Conservation (phyloP, 1,139 yeast species). For the Protomyces macrosporus region DNA sequence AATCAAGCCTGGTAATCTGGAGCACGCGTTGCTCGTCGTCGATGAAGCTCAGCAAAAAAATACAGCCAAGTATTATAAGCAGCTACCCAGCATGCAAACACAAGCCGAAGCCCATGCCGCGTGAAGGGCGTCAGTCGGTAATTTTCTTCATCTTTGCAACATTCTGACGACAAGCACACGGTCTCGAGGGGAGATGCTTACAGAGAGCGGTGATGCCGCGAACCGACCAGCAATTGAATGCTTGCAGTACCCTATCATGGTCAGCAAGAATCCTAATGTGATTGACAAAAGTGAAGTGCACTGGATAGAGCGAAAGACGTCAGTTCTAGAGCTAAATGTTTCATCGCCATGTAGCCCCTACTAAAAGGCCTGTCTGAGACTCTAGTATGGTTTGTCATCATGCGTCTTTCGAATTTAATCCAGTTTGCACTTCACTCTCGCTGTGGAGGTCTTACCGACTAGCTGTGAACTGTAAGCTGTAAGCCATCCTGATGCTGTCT, state of each 20-base stretch:
- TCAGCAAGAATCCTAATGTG: no score
- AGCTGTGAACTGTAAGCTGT: no score
- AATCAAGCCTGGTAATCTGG: not conserved
- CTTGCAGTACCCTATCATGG: no score
- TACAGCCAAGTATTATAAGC: constrained; percentile 26
- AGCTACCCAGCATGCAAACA: constrained; percentile 2
- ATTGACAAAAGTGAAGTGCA: no score
- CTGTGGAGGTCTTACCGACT: no score
- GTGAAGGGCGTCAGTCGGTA: constrained; percentile 19
- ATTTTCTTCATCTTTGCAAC: constrained; percentile 21
- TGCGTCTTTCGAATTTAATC: not conserved
- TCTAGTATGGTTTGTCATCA: constrained; percentile 1
- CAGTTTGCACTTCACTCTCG: no score
- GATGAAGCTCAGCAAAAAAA: constrained; percentile 21
- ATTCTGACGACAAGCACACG: not conserved
- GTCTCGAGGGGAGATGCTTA: no score
- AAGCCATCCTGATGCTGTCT: no score
- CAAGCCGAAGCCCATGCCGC: not conserved
- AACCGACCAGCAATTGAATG: no score
- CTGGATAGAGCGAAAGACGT: not conserved
- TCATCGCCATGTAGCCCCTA: constrained; percentile 12
- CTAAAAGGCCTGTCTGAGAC: constrained; percentile 2
- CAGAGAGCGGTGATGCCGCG: no score
- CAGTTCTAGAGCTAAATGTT: constrained; percentile 27
- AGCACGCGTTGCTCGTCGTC: not conserved